A percentile compares a stretch with the other conserved stretches of the same genome.
phyloP scores from a whole-genome alignment of 2,329 filamentous ascomycete genomes.

The Chaetomium strumarium region DNA sequence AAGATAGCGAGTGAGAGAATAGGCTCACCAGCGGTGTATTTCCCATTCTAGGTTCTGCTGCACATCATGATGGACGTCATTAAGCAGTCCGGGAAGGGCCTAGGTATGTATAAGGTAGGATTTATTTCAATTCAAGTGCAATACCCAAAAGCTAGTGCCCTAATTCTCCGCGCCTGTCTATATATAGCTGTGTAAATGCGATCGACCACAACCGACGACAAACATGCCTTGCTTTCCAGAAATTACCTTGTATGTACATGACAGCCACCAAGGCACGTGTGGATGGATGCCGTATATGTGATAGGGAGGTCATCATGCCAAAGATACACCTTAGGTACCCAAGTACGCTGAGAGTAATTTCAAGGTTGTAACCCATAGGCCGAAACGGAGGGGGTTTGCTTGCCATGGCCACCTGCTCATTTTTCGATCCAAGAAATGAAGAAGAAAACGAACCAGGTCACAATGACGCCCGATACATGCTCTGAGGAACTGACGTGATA shows the following conservation, averaged over 20 bases:
- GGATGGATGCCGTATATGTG: not conserved
- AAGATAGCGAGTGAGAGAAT: too few species aligned
- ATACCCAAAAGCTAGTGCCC: slow-evolving; percentile 1
- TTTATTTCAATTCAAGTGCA: slow-evolving; percentile 4
- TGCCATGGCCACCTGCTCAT: slow-evolving; percentile 3
- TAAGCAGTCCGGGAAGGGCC: not conserved
- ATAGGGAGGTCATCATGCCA: slow-evolving; percentile 12
- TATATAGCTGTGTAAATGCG: slow-evolving; percentile 13
- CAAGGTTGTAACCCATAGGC: not conserved
- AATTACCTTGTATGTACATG: slow-evolving; percentile 3
- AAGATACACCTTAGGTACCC: not conserved
- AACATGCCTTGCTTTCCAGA: slow-evolving; percentile 5
- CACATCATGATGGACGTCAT: not conserved
- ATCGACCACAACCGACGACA: slow-evolving; percentile 7
- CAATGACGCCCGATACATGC: slow-evolving; percentile 17
- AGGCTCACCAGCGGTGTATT: too few species aligned
- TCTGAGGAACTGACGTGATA: slow-evolving; percentile 5
- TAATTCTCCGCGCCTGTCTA: slow-evolving; percentile 10
- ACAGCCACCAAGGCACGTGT: not conserved
- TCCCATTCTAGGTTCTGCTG: too few species aligned
- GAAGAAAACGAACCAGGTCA: not conserved
- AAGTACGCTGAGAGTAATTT: not conserved
- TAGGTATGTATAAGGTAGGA: not conserved
- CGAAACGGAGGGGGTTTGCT: not conserved
- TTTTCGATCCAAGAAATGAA: slow-evolving; percentile 1